Base-by-base conservation (phyloP, 1,139 yeast genomes). In the Candida tropicalis region DNA sequence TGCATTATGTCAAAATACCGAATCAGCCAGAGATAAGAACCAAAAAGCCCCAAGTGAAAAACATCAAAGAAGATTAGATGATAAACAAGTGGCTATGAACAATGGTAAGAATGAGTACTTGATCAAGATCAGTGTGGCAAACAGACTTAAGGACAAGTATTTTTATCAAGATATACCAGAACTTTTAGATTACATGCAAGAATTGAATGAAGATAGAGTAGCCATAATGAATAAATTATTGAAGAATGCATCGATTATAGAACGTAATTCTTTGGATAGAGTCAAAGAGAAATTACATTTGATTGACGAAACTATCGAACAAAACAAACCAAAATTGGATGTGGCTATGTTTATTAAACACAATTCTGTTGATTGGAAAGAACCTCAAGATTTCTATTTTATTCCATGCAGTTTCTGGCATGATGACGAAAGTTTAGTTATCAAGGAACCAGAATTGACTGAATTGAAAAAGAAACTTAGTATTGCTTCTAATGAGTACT, bases 321-420 rank as follows among this genome's bases (percentile, higher is more conserved):
- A 84, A 58, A 95, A 95, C 62, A 66, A 77, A 40, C 95, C 96
- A 1, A 69, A 69, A 36, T 69, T 90, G 43, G 97, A 90, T 63
- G 78, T 91, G 1, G 85, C 89, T 28, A 93, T 95, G 98, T 95
- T 84, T 65, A 82, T 90, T 45, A 90, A 90, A 58, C 99, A 95
- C 65, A 95, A 95, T 58, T 47, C 69, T 18, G 57, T 71, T 17
- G 76, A 75, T 27, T 93, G 97, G 97, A 72, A 73, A 38, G 98
- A 90, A 56, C 99, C 98, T 0, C 70, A 70, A 5, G 98, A 93
- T 63, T 88, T 85, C 59, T 77, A 80, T 52, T 95, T 85, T 57
- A 79, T 88, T 52, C 97, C 98, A 1, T 84, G 96, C 32, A 83
- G 91, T 26, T 86, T 95, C 39, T 95, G 99, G 99, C 98, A 91